Percentiles rank a stretch among this genome's conserved stretches.
Evolutionary conservation across 345 rosid species (phyloP).

Genomic region (Cochlearia excelsa): DNA sequence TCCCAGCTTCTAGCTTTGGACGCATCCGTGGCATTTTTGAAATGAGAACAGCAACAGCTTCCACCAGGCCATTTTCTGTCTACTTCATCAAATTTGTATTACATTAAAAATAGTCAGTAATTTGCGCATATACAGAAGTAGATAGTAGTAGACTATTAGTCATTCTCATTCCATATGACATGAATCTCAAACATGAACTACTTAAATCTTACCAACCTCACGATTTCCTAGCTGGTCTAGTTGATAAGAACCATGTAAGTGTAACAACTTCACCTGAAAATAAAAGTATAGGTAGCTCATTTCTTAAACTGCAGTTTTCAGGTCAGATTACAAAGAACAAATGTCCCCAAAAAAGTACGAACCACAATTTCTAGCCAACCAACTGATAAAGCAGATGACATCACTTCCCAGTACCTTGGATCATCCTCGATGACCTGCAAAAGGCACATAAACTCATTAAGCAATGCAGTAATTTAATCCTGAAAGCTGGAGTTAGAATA

Average conservation of each 20-base stretch:
- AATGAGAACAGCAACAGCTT: slow-evolving; percentile 89
- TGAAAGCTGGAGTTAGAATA: no score
- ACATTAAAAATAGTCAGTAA: slow-evolving; percentile 17
- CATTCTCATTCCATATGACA: slow-evolving; percentile 23
- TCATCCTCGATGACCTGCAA: slow-evolving; percentile 77
- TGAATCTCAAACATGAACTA: slow-evolving; percentile 22
- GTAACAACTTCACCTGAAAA: slow-evolving; percentile 79
- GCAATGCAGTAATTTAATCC: not conserved
- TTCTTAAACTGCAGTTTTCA: slow-evolving; percentile 17
- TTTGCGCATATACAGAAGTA: slow-evolving; percentile 10
- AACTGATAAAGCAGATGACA: slow-evolving; percentile 73
- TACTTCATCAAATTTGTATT: slow-evolving; percentile 38
- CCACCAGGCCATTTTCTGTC: slow-evolving; percentile 95
- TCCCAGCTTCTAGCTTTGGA: slow-evolving; percentile 57
- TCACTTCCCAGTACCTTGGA: slow-evolving; percentile 80
- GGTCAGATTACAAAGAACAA: not conserved
- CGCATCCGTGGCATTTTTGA: slow-evolving; percentile 94
- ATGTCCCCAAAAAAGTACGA: slow-evolving; percentile 23
- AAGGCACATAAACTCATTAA: slow-evolving; percentile 11
- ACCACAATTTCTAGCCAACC: slow-evolving; percentile 97
- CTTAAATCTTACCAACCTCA: slow-evolving; percentile 59
- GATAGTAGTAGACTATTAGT: slow-evolving; percentile 1
- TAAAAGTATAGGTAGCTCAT: not conserved
- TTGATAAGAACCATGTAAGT: slow-evolving; percentile 86
- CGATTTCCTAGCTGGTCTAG: slow-evolving; percentile 83